Percentiles rank a stretch among this genome's conserved stretches.
Conservation (phyloP, 306 rosid genomes). For the Carpinus fangiana region DNA sequence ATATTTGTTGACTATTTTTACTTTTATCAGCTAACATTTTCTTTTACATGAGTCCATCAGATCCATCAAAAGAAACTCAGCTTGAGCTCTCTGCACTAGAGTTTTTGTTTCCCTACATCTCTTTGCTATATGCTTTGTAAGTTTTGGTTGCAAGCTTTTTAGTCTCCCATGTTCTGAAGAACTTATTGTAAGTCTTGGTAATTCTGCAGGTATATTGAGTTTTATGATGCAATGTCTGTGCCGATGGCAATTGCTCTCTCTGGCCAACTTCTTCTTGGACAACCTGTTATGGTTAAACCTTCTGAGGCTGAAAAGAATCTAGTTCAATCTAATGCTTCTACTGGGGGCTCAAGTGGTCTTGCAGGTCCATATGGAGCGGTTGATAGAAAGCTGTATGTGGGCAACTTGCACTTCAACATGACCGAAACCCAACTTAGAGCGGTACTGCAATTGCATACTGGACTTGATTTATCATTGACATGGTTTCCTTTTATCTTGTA, state of each 20-base stretch:
- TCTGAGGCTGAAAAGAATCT: conserved; percentile 99
- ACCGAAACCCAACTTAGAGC: conserved; percentile 91
- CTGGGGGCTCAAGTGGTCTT: conserved; percentile 61
- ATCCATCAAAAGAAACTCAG: conserved; percentile 81
- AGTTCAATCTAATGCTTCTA: conserved; percentile 78
- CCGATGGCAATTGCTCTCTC: conserved; percentile 99
- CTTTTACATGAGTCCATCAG: conserved; percentile 68
- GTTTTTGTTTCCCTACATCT: conserved; percentile 78
- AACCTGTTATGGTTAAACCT: conserved; percentile 99
- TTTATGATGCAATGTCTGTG: conserved; percentile 96
- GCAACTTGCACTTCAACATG: conserved; percentile 98
- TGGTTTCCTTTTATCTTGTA: neutral
- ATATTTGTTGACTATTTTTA: conserved; percentile 29
- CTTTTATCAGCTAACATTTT: conserved; percentile 65
- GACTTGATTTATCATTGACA: conserved; percentile 1
- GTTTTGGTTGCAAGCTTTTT: conserved; percentile 48
- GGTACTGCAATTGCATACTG: conserved; percentile 44
- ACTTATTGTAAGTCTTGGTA: conserved; percentile 51
- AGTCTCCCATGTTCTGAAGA: conserved; percentile 38
- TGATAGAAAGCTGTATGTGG: conserved; percentile 93
- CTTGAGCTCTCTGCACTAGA: conserved; percentile 91
- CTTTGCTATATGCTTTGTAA: conserved; percentile 82
- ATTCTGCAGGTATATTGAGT: conserved; percentile 96
- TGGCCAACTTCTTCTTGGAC: conserved; percentile 92
- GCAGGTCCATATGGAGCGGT: conserved; percentile 91